These are phyloP conservation scores for Nidularia pulvinata DNA, from an alignment of 768 basidiomycete species.

Conservation along the genomic window DNA sequence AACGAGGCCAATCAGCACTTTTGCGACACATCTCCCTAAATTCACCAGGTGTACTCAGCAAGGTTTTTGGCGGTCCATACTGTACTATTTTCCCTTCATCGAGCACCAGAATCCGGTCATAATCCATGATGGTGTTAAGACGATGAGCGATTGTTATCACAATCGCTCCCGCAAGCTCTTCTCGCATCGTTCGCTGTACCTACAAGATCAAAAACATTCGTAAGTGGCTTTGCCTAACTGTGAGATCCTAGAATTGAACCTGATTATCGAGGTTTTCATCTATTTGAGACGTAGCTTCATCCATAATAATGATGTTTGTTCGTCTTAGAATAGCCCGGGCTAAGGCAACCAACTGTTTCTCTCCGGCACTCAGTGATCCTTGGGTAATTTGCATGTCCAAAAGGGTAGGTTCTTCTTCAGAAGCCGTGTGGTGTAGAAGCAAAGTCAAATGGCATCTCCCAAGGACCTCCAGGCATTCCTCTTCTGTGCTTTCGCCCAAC, in stretches of 20 bases:
- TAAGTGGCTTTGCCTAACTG: not conserved
- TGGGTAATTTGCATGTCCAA: constrained; percentile 68
- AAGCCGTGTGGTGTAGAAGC: constrained; percentile 35
- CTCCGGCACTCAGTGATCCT: constrained; percentile 73
- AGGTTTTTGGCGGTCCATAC: constrained; percentile 62
- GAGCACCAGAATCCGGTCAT: constrained; percentile 74
- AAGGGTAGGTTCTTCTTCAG: constrained; percentile 24
- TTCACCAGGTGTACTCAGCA: constrained; percentile 55
- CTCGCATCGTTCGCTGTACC: constrained; percentile 75
- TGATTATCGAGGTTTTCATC: constrained; percentile 71
- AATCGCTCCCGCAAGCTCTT: constrained; percentile 69
- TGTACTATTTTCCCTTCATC: constrained; percentile 75
- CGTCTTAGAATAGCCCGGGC: constrained; percentile 67
- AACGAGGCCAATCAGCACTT: constrained; percentile 52
- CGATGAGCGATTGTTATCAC: constrained; percentile 87
- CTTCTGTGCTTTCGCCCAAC: constrained; percentile 51
- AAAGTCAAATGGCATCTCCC: constrained; percentile 61
- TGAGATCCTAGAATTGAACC: constrained; percentile 24
- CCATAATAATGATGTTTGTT: constrained; percentile 71
- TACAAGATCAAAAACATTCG: constrained; percentile 14
- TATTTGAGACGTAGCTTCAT: constrained; percentile 80
- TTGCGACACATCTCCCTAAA: constrained; percentile 72
- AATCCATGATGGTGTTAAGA: constrained; percentile 75
- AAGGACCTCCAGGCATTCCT: constrained; percentile 66
- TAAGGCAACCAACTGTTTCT: constrained; percentile 73